Evolutionary conservation across 306 rosid genomes (phyloP).

Genomic region (Sicyos baderoa): DNA sequence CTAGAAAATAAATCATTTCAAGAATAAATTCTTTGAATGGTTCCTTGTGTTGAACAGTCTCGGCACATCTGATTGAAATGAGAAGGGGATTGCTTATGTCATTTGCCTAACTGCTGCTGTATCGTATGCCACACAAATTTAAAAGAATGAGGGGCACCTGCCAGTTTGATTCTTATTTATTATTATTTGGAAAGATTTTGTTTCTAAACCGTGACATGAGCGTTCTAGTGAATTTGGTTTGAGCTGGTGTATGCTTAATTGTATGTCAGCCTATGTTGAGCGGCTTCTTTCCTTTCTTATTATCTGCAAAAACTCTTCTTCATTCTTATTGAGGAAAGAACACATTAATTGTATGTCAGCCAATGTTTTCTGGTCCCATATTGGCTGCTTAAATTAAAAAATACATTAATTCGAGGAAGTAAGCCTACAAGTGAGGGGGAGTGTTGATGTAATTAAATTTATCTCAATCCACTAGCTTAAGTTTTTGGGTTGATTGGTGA

Average conservation of each 20-base stretch:
- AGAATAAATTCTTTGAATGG: background rate
- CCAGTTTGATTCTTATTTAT: background rate
- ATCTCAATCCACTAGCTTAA: too few relatives aligned
- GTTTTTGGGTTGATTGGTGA: too few relatives aligned
- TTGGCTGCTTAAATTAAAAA: background rate
- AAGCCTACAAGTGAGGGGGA: too few relatives aligned
- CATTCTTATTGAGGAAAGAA: background rate
- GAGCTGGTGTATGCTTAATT: background rate
- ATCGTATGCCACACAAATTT: background rate
- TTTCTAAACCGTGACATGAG: background rate
- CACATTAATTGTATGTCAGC: background rate
- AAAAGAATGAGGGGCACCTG: background rate
- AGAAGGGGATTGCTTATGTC: background rate
- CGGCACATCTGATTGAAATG: background rate
- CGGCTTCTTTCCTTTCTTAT: background rate
- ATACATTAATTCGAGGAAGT: background rate
- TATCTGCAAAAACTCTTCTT: background rate
- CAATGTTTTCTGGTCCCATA: background rate
- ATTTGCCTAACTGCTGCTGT: background rate
- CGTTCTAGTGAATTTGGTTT: background rate
- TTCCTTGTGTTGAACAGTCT: background rate
- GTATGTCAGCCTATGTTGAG: background rate
- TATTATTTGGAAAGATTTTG: background rate
- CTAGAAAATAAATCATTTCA: background rate
- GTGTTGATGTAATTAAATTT: too few relatives aligned